Base-by-base conservation (phyloP, 2,329 filamentous ascomycete species). In the Aphanocladium album region DNA sequence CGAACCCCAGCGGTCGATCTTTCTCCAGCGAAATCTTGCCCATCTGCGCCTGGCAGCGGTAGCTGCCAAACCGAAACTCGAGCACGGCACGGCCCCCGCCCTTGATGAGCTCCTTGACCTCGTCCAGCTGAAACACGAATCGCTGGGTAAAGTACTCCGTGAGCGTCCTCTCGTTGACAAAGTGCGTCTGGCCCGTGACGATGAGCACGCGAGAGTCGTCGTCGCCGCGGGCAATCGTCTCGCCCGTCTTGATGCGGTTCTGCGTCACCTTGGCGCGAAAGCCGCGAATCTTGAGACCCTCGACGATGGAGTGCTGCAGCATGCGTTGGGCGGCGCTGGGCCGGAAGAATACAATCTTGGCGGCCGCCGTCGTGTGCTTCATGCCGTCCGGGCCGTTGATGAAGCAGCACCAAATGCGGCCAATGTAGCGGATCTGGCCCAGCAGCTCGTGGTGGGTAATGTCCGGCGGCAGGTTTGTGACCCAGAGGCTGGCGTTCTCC, bases 11-110 rank as follows among this genome's bases (percentile, higher is more conserved):
- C 0, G 73, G 74, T 1, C 65, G 61, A 12, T 76, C 71, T 62
- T 71, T 72, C 55, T 75, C 71, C 27, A 77, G 65, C 0, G 74
- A 68, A 68, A 74, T 74, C 67, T 75, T 74, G 1, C 77, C 81
- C 56, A 78, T 75, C 70, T 83, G 77, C 0, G 81, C 75, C 74
- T 85, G 83, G 69, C 79, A 82, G 1, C 81, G 77, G 61, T 77
- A 85, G 60, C 80, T 83, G 0, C 80, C 80, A 64, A 85, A 85
- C 12, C 77, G 74, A 64, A 78, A 82, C 72, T 84, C 81, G 16
- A 81, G 63, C 2, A 78, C 73, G 0, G 67, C 66, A 23, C 72
- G 69, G 1, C 63, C 62, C 0, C 62, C 64, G 2, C 63, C 69
- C 27, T 64, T 60, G 39, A 70, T 65, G 21, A 77, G 68, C 19